Evolutionary conservation across 139 green algal species (phyloP).

Genomic region (Picochlorum sp.): DNA sequence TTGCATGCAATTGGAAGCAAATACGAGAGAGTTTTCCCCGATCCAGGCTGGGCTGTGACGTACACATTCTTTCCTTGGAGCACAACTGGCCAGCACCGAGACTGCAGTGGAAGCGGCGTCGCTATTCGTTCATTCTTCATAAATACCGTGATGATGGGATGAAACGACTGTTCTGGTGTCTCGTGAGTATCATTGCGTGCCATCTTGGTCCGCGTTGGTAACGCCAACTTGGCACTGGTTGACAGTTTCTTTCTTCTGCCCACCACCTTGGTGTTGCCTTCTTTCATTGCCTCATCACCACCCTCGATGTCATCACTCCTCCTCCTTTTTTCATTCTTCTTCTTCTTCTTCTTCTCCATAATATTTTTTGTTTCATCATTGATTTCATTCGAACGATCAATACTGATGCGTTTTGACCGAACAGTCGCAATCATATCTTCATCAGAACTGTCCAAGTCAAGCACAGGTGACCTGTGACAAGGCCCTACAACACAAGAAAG

Average conservation of each 20-base stretch:
- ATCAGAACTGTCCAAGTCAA: background rate
- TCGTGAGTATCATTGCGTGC: constrained; percentile 6
- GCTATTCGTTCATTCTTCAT: constrained; percentile 51
- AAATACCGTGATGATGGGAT: constrained; percentile 34
- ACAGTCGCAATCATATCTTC: background rate
- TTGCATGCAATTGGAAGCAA: constrained; percentile 46
- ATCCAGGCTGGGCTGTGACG: constrained; percentile 63
- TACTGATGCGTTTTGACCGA: background rate
- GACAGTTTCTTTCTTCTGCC: constrained; percentile 6
- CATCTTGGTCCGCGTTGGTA: background rate
- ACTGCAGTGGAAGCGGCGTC: constrained; percentile 65
- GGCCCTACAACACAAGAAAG: background rate
- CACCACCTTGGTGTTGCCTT: too few relatives aligned
- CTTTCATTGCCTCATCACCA: background rate
- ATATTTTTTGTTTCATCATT: too few relatives aligned
- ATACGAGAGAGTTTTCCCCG: constrained; percentile 78
- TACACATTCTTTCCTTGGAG: constrained; percentile 29
- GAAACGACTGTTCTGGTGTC: constrained; percentile 10
- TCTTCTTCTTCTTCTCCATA: background rate
- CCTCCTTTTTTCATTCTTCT: background rate
- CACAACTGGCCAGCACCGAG: constrained; percentile 27
- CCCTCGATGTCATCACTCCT: background rate
- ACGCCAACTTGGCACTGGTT: background rate
- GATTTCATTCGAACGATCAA: too few relatives aligned
- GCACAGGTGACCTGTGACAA: constrained; percentile 22